Base-by-base conservation (phyloP, 805 yeast species). In the Metschnikowia shivogae region DNA sequence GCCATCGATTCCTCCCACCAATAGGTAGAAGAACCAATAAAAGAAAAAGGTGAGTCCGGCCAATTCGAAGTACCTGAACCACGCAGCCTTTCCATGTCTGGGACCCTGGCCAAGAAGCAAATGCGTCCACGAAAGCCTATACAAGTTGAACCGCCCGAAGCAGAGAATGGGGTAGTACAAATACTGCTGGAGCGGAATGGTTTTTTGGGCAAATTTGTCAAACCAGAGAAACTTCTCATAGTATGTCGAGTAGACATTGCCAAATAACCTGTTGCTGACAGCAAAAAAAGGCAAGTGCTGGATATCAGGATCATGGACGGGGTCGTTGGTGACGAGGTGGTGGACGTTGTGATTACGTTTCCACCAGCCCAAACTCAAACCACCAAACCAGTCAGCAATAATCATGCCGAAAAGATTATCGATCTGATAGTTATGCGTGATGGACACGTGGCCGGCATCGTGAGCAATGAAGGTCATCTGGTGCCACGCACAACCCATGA, bases 321-420 rank as follows among this genome's bases (percentile, higher is more conserved):
- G 96, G 59, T 89, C 96, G 63, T 89, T 89, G n/a, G 96, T 86
- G 44, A 89, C 76, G 42, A 89, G 67, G 61, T 89, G 97, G 64
- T 89, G 97, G n/a, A 89, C 95, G 61, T 89, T 89, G 65, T 89
- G 97, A 63, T 86, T 89, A 42, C 90, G 73, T 56, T 89, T 89
- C 97, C 97, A 89, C 97, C 97, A 89, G 2, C 96, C 95, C 17
- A 88, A 60, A 37, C 95, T 86, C 34, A 89, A 71, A 0, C 97
- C 97, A n/a, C 97, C 97, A 42, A 81, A 64, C 70, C 75, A 89
- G 50, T 86, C 80, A 1, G 96, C 95, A 40, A 89, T 70, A 2
- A 79, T 41, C 62, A 82, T 78, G 1, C 95, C 95, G 46, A 86
- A 72, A 14, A 84, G 60, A 58, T 84, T 89, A 62, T 89, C 97